Conservation (phyloP, 139 green algal genomes). For the Astrephomene gubernaculifera region DNA sequence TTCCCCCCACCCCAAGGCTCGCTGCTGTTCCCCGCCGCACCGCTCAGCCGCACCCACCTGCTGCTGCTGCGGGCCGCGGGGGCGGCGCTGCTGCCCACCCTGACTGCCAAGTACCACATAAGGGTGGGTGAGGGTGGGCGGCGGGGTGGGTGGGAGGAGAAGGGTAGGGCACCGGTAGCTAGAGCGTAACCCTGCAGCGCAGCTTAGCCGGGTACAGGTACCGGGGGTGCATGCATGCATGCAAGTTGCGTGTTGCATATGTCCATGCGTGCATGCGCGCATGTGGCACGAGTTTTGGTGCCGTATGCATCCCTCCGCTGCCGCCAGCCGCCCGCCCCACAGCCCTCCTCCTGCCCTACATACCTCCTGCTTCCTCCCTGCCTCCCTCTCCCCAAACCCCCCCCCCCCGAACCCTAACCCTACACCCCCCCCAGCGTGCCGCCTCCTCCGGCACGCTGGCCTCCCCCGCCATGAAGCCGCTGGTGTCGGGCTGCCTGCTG, state of each 20-base stretch:
- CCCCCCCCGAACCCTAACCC: neutral
- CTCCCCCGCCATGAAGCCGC: constrained; percentile 26
- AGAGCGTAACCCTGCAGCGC: too few species aligned
- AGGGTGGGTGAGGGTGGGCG: too few species aligned
- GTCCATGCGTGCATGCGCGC: too few species aligned
- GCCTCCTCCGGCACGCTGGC: constrained; percentile 19
- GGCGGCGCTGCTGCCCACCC: neutral
- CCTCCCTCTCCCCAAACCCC: neutral
- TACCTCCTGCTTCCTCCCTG: neutral
- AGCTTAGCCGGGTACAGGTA: too few species aligned
- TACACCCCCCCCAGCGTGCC: constrained; percentile 4
- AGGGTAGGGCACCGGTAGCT: too few species aligned
- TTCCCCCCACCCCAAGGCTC: neutral
- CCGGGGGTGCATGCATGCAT: too few species aligned
- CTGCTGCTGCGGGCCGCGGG: neutral
- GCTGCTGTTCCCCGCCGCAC: neutral
- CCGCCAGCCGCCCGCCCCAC: too few species aligned
- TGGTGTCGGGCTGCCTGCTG: constrained; percentile 32
- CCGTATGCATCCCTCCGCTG: too few species aligned
- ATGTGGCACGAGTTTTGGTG: too few species aligned
- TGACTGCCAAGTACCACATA: neutral
- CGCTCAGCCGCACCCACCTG: neutral
- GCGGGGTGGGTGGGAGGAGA: too few species aligned
- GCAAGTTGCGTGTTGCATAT: too few species aligned
- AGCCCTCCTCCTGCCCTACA: too few species aligned